Percentiles rank a stretch among this genome's conserved stretches.
These are phyloP conservation scores for Polyrhizophydium stewartii DNA, from an alignment of 371 early-diverging fungal genomes.

Conservation along the genomic window DNA sequence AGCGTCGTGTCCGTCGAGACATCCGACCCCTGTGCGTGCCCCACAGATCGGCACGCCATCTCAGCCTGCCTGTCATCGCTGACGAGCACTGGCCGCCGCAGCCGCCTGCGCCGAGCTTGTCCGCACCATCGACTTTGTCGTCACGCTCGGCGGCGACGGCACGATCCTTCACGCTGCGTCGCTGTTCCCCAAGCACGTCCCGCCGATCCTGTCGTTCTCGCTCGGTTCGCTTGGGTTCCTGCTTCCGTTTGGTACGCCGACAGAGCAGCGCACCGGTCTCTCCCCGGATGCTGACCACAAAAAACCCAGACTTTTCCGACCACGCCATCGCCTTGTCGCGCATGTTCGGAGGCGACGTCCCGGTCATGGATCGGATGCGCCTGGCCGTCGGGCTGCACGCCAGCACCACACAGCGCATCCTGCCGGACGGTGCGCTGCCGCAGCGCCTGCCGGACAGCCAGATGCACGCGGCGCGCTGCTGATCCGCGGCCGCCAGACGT, in stretches of 20 bases:
- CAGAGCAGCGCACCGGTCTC: neutral
- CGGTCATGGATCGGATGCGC: conserved; percentile 23
- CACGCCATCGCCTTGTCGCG: conserved; percentile 28
- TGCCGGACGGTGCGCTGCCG: neutral
- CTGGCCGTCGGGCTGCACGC: conserved; percentile 4
- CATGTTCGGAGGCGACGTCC: conserved; percentile 15
- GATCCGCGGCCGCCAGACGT: conserved; percentile 4
- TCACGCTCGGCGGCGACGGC: conserved; percentile 96
- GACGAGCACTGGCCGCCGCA: too few relatives aligned
- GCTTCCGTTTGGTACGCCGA: conserved; percentile 49
- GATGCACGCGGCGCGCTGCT: too few relatives aligned
- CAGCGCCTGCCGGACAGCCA: too few relatives aligned
- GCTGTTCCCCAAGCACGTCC: conserved; percentile 76
- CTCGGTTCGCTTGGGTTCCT: conserved; percentile 91
- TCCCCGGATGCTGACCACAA: neutral
- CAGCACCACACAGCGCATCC: neutral
- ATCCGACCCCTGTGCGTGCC: too few relatives aligned
- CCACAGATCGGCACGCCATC: too few relatives aligned
- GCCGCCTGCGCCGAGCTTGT: neutral
- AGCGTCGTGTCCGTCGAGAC: too few relatives aligned
- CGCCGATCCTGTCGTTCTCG: conserved; percentile 88
- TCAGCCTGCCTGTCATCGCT: too few relatives aligned
- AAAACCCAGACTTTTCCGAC: neutral
- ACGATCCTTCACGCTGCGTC: conserved; percentile 87
- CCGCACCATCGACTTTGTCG: conserved; percentile 51